phyloP scores from a whole-genome alignment of 2,329 filamentous ascomycete genomes.

The Xylaria sp. region DNA sequence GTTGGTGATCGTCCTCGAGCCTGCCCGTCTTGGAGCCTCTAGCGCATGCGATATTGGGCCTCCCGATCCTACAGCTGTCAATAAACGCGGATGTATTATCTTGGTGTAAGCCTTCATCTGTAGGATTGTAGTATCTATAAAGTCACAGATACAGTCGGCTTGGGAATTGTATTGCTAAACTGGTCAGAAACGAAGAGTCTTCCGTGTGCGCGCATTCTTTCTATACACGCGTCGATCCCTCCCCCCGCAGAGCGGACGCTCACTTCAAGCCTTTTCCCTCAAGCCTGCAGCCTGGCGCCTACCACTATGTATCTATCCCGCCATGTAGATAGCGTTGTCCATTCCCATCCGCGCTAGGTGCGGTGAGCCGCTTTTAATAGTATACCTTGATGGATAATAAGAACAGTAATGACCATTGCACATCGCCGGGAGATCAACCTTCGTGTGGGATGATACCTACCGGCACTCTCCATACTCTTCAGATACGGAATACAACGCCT shows the following conservation, averaged over 20 bases:
- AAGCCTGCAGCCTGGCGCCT: not conserved
- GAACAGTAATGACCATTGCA: constrained; percentile 25
- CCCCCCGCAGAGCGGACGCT: not conserved
- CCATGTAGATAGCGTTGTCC: not conserved
- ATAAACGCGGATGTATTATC: constrained; percentile 18
- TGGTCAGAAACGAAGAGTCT: not conserved
- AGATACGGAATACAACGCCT: not conserved
- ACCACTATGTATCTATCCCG: not conserved
- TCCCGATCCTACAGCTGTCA: constrained; percentile 13
- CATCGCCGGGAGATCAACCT: constrained; percentile 28
- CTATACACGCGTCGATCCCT: not conserved
- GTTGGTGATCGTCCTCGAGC: constrained; percentile 24
- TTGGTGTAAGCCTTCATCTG: not conserved
- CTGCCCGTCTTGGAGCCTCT: constrained; percentile 18
- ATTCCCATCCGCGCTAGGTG: constrained; percentile 22
- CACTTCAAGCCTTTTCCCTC: not conserved
- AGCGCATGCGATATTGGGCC: constrained; percentile 5
- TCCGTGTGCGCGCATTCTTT: not conserved
- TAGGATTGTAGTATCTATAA: not conserved
- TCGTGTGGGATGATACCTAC: not conserved
- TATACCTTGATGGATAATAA: constrained; percentile 9
- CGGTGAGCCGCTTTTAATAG: constrained; percentile 13
- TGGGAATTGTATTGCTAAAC: not conserved
- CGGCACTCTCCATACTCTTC: too few species aligned
- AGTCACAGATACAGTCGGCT: not conserved